Base-by-base conservation (phyloP, 1,284 basidiomycete genomes). In the Fistulina hepatica region DNA sequence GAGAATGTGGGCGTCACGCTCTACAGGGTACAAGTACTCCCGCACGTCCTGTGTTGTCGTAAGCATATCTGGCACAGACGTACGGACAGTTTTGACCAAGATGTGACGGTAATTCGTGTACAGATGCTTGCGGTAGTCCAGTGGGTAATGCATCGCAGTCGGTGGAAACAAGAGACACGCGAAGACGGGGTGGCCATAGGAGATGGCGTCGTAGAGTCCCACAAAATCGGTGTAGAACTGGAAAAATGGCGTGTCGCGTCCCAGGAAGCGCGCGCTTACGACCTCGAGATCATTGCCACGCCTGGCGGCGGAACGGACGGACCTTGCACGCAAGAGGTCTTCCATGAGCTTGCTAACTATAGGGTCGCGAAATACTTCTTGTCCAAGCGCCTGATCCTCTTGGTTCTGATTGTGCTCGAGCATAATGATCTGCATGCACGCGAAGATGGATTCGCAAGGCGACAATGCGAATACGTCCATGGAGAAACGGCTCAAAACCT, bases 211-310 rank as follows among this genome's bases (percentile, higher is more conserved):
- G 61, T 92, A 97, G 6, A 97, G 63, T 1, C 74, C 80, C 35
- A 95, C 66, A 47, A 97, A 81, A 56, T 97, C 92, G 20, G 85
- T 86, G 63, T 93, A 98, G 54, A 86, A 86, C 54, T 95, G 91
- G 64, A 81, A 97, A 66, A 95, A 97, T 0, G 90, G 86, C 1
- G 75, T 77, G 2, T 66, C 64, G 2, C 63, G 34, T 0, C 81
- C 78, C 6, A 91, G 71, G 58, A 85, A 82, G 7, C 65, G 63
- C 8, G 53, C 48, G 2, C 83, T 67, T 2, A 71, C 74, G 6
- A 57, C 51, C 50, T 91, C 88, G 27, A 91, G 58, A 25, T 64
- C 55, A 3, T 58, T 56, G 31, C 48, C 43, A 34, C 21, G 37
- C 36, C 45, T 40, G 10, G 39, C 26, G 15, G 49, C 43, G 19